Evolutionary conservation across 768 basidiomycete genomes (phyloP), one percentile per base, ranked within the genome.

Genomic region (Udeniomyces megalosporus): DNA sequence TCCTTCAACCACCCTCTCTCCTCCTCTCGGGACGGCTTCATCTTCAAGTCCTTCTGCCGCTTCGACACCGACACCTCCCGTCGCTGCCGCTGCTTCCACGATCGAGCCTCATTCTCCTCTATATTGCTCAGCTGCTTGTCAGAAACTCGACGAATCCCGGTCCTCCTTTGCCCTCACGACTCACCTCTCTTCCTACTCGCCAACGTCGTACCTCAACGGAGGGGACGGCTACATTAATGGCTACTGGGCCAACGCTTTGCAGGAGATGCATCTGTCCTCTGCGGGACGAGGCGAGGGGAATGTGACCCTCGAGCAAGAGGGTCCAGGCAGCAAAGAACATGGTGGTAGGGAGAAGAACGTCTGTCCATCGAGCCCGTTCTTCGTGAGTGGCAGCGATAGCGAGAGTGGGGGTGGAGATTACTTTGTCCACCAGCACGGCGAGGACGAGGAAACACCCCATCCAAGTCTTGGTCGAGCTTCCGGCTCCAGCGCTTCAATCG

Each of bases 331-430:
- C n/a, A n/a, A n/a, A n/a, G n/a, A n/a, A n/a, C 50, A 50, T 29
- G 31, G 15, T 26, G 10, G 38, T 42, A 8, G 38, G 38, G 38
- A 42, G 10, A 42, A 17, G 10, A 17, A 42, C 38, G 8, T 8
- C 38, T 42, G 10, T 8, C 52, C 31, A 47, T 50, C 60, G 14
- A 61, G 60, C 34, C 60, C 60, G 44, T 61, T 61, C 24, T 47
- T 46, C 52, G 42, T 61, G 42, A 46, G 35, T 11, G 28, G 10
- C 26, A 57, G 51, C 52, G 60, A 50, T 8, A 54, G 52, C 38
- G 60, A 60, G 38, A 52, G 50, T 5, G 60, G 55, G 22, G n/a
- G 35, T 20, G 52, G 52, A 42, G 60, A 61, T 26, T 61, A 61
- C 60, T 61, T 61, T 12, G 47, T 48, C 35, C 54, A 20, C 14